Evolutionary conservation across 2,329 filamentous ascomycete genomes (phyloP), one percentile per base, ranked within the genome.

Genomic region (Paraphaeosphaeria sporulosa): DNA sequence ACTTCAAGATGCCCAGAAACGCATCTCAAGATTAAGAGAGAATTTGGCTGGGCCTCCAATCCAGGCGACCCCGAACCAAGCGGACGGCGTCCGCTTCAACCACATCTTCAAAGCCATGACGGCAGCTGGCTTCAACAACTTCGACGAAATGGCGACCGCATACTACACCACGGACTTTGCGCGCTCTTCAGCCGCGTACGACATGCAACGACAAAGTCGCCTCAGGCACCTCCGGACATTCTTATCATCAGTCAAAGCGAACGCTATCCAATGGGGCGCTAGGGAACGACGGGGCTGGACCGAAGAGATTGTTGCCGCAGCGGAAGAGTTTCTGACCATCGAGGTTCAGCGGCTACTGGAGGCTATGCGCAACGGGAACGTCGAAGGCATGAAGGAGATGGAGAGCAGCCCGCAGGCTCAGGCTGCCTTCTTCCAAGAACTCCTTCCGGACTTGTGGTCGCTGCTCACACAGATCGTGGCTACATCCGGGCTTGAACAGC

Each of bases 91-190:
- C 23, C 47, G 56, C 3, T 58, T 58, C 48, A 58, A 43, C 48
- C 56, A 53, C 48, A 58, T 58, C 21, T 58, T 58, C 27, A 58
- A 53, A 47, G 56, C 56, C n/a, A 58, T 58, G 56, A 53, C 38
- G 8, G 56, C 56, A 8, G 56, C 48, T n/a, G 56, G 56, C 4
- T 58, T 58, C 42, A 23, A 40, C 19, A 58, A 49, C 38, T 58
- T 58, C 48, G 56, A 58, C 19, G 46, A 58, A 38, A 58, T 58
- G 56, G 56, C 56, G 4, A 32, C 48, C 19, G 43, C 36, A 4
- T 58, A 58, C 48, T 58, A 58, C 48, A 58, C 56, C 10, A 50
- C 56, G 23, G 48, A 52, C 47, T 58, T 58, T 21, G 48, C 56
- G 19, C 56, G 46, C 23, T 58, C 48, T 13, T 58, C 56, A 52